These are phyloP conservation scores for Spiromastix sp. DNA, from an alignment of 2,329 filamentous ascomycete genomes.

Conservation along the genomic window DNA sequence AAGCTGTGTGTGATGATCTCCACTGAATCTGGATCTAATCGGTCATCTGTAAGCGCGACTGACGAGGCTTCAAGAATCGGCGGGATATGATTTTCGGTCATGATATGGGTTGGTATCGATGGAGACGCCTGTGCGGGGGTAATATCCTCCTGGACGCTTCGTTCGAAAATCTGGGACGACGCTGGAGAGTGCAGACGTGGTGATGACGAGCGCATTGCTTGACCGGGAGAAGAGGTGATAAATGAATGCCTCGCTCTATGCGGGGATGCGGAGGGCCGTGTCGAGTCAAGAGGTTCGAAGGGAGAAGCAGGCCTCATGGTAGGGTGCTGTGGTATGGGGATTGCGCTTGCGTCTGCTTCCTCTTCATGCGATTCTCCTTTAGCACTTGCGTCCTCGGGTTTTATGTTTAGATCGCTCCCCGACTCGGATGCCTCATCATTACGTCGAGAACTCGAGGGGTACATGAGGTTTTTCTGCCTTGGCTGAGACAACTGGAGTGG, in stretches of 20 bases:
- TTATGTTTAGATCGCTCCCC: too few relatives aligned
- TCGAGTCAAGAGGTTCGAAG: constrained; percentile 33
- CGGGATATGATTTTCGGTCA: constrained; percentile 89
- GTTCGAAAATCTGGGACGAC: constrained; percentile 73
- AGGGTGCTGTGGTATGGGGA: constrained; percentile 17
- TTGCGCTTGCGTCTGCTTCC: not conserved
- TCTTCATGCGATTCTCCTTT: too few relatives aligned
- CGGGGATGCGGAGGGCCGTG: constrained; percentile 34
- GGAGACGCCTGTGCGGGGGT: constrained; percentile 60
- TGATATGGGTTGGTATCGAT: constrained; percentile 86
- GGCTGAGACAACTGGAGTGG: too few relatives aligned
- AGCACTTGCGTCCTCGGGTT: too few relatives aligned
- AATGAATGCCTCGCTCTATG: constrained; percentile 20
- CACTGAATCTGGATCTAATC: constrained; percentile 76
- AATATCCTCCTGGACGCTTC: constrained; percentile 77
- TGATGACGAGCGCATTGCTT: constrained; percentile 56
- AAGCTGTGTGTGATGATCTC: constrained; percentile 83
- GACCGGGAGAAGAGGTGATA: constrained; percentile 50
- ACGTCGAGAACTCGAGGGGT: too few relatives aligned
- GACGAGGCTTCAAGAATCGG: constrained; percentile 85
- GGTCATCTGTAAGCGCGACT: constrained; percentile 78
- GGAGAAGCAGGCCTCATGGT: constrained; percentile 19
- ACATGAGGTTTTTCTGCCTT: too few relatives aligned
- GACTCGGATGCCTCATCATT: too few relatives aligned
- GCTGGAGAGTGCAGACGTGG: constrained; percentile 70